Evolutionary conservation across 2,329 filamentous ascomycete genomes (phyloP), one percentile per base, ranked within the genome.

Genomic region (Colletotrichum eremochloae): DNA sequence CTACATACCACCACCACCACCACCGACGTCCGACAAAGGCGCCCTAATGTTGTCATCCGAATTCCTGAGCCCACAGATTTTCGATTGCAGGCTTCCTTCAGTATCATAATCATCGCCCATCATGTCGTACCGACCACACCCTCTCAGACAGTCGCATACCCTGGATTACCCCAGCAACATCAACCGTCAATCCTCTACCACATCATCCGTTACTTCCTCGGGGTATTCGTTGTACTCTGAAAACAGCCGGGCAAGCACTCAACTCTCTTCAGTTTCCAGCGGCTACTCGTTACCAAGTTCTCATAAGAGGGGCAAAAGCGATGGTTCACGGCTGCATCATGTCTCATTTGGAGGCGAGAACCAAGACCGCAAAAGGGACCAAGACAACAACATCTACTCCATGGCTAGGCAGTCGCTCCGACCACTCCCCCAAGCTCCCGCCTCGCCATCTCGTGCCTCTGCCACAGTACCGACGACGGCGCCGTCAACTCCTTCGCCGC

Each of bases 291-390:
- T 53, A 67, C 79, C 80, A 72, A 77, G 82, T 72, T 86, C 87
- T 61, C 94, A 96, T 79, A 93, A 91, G 81, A 90, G 94, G 80
- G 93, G 93, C 73, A 88, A 91, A 81, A 96, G 93, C 82, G 93
- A 96, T 85, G 88, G 88, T 69, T 87, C 87, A 72, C 85, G 86
- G 55, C 87, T 90, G 78, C 24, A 75, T 76, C 48, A 78, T 73
- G 72, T 72, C 14, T 75, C 78, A 38, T 80, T 84, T 79, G 80
- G 85, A 64, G 64, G 64, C 63, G 72, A 72, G 57, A 73, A 66
- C 50, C 53, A 67, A 29, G 58, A 72, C 48, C 76, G 82, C 65
- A 82, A 84, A 76, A 82, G 81, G 70, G 80, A 82, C 73, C 86
- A 89, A n/a, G 89, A 90, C 44, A 72, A 90, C 44, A 72, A 89